Evolutionary conservation across 495 filamentous ascomycete species (phyloP), one percentile per base, ranked within the genome.

Genomic region (Aspergillus asperescens): DNA sequence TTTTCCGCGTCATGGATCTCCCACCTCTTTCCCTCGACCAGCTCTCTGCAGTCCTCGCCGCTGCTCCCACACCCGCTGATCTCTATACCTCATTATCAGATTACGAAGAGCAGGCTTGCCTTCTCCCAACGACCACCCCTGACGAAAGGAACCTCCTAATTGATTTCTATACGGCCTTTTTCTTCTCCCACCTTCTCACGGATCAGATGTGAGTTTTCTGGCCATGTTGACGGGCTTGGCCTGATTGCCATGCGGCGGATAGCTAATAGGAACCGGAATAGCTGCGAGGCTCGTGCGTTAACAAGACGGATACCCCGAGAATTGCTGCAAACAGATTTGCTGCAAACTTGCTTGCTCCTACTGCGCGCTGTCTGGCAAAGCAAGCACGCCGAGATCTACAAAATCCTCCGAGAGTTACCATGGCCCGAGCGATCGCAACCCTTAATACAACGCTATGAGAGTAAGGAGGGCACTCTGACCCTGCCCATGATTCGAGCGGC

Each of bases 241-340:
- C 25, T 1, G 19, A 39, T 1, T 32, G 10, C 16, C 35, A n/a
- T 22, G 18, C 10, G n/a, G 13, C 15, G 10, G 24, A 44, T 40
- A 38, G 28, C 44, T 61, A 48, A 60, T 15, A 37, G 48, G 28
- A 45, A 16, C 19, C 16, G 32, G 5, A 23, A 55, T 47, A 81
- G 78, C 47, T 64, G 69, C 28, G 78, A 80, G 72, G 77, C 78
- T 48, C 76, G 78, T 12, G 72, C 74, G 23, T 63, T 79, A 46
- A 74, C 72, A 5, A 62, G 77, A 53, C 71, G 78, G 41, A 72
- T 80, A 44, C 77, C 77, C 0, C 55, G 62, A 39, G 42, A 44
- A 7, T 50, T 77, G 20, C 46, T 63, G 27, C 61, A 72, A 28
- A 63, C 66, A 7, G 72, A 78, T 48, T 59, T 67, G 4, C 63